Base-by-base conservation (phyloP, 352 stramenopile genomes). In the Phytophthora brassicae region DNA sequence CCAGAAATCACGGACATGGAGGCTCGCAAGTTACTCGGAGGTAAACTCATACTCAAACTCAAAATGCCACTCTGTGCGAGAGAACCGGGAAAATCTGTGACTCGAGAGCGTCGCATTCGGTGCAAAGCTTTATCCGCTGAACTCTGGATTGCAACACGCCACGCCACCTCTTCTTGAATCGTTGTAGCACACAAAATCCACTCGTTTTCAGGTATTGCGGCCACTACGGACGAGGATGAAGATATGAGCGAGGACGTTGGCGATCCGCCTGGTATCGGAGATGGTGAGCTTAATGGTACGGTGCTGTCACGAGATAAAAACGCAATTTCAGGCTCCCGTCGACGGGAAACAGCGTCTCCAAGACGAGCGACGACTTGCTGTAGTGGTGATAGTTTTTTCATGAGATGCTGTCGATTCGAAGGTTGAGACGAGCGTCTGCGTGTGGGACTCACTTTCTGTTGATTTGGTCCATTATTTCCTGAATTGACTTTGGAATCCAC, bases 121-220 rank as follows among this genome's bases (percentile, higher is more conserved):
- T 82, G 61, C 38, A 91, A 43, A n/a, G 81, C 79, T 19, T 84
- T 81, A 48, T 93, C 84, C 0, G 84, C 84, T 14, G 81, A 86
- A 8, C 79, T 66, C 46, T 93, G 84, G 16, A 93, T 75, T 4
- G 82, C 82, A 44, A 69, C 68, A 17, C 74, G 83, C 84, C 84
- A 93, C 14, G 72, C 70, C 12, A 75, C 60, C 43, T 93, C 81
- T 36, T 93, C 81, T 23, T 86, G 70, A 41, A 89, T 81, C 2
- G 60, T 79, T 13, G 63, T 75, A 39, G 81, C 82, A 33, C 80
- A 90, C 44, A 91, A 66, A 9, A 90, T 86, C 84, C 84, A 93
- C n/a, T 85, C 81, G 24, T 60, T 77, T 50, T 74, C 65, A 44
- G 61, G 59, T 28, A 64, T 42, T 8, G 56, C n/a, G 16, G 56